Evolutionary conservation across 345 rosid species (phyloP), one percentile per base, ranked within the genome.

Genomic region (rapeseed (Brassica napus)): DNA sequence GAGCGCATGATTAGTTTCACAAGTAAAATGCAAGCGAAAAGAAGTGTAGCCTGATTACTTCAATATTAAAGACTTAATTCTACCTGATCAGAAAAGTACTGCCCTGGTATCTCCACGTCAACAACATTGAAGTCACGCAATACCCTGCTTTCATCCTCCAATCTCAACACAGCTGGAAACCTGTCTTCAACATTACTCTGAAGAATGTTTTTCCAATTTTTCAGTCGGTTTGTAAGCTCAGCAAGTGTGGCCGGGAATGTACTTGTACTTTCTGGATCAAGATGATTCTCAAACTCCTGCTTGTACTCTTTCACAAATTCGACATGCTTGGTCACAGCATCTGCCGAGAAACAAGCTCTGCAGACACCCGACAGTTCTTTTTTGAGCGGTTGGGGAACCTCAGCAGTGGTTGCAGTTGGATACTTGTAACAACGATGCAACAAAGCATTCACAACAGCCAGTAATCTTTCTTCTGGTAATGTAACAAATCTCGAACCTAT

Each of bases 41-140:
- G 32, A 31, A 72, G 37, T 72, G 21, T 32, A 58, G 28, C 31
- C 31, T 28, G 31, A 32, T 32, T 15, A 77, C 37, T 79, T 5
- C n/a, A 57, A 24, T 52, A 52, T 57, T 37, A 10, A n/a, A 58
- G 24, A 77, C 76, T 71, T 15, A 44, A 32, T n/a, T 57, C 52
- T 79, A 95, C 99, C 99, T 93, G 99, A 79, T 96, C 97, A 71
- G 84, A 74, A 74, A 95, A 96, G 87, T 96, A 96, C 81, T 96
- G 99, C 66, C 99, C 99, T 42, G 99, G 99, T 83, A 96, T 93
- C 88, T 96, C 99, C 65, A 96, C 97, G 76, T 96, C 99, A 82
- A 96, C 98, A 59, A 92, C 91, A 88, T 90, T 93, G 82, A 96
- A 92, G 83, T 96, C 98, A 10, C 92, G 91, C 78, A 96, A 82